These are phyloP conservation scores for Stagonosporopsis cucurbitacearum DNA, from an alignment of 2,329 filamentous ascomycete species.

Conservation along the genomic window DNA sequence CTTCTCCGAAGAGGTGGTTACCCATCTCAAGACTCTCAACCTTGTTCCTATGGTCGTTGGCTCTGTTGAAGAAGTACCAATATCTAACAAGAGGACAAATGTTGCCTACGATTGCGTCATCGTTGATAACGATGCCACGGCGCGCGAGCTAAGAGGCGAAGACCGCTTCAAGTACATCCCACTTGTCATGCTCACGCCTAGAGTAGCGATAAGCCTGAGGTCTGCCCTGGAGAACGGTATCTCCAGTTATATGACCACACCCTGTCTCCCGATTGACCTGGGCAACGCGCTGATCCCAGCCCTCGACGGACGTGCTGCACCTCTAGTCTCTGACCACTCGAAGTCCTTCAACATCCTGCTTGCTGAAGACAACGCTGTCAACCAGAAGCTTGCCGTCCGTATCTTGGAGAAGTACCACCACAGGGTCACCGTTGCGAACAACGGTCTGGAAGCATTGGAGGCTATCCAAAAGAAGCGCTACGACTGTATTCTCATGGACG, in stretches of 20 bases:
- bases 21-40: slow-evolving; percentile 79
- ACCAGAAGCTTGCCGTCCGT: slow-evolving; percentile 94
- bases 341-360: slow-evolving; percentile 94
- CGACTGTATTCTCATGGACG: slow-evolving; percentile 98
- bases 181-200: slow-evolving; percentile 86
- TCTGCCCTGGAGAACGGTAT: slow-evolving; percentile 94
- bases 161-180: slow-evolving; percentile 98
- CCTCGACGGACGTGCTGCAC: slow-evolving; percentile 89
- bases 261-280: slow-evolving; percentile 90
- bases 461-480: slow-evolving; percentile 91
- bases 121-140: slow-evolving; percentile 91
- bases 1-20: slow-evolving; percentile 75
- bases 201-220: slow-evolving; percentile 90
- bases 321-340: slow-evolving; percentile 89
- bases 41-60: slow-evolving; percentile 85
- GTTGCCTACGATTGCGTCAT: slow-evolving; percentile 93
- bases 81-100: slow-evolving; percentile 53
- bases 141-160: slow-evolving; percentile 80
- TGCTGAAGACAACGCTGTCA: slow-evolving; percentile 96
- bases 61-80: slow-evolving; percentile 70
- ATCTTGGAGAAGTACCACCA: slow-evolving; percentile 97
- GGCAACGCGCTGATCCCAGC: slow-evolving; percentile 97
- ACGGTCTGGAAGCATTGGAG: slow-evolving; percentile 91
- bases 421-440: slow-evolving; percentile 89
- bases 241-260: slow-evolving; percentile 98